Percentiles rank a stretch among this genome's conserved stretches.
Conservation (phyloP, 73 alveolate species). For the Uronychia setigera region DNA sequence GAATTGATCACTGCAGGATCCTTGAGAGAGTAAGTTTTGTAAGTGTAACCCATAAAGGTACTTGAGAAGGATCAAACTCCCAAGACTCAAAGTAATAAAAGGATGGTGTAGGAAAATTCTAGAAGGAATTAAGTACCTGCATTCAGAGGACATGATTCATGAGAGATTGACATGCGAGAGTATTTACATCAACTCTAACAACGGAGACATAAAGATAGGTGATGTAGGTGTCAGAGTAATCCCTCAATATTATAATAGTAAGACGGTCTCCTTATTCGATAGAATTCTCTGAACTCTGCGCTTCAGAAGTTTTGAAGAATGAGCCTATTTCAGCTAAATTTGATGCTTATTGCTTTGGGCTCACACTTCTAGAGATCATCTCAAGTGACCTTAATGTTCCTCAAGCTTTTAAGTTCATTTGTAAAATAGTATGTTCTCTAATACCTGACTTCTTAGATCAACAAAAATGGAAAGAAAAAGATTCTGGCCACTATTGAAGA, state of each 20-base stretch:
- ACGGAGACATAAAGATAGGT: conserved; percentile 82
- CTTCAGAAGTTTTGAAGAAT: conserved; percentile 4
- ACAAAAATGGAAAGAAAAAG: background rate
- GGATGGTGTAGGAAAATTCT: conserved; percentile 94
- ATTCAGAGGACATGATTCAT: conserved; percentile 62
- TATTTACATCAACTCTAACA: conserved; percentile 75
- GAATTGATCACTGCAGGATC: conserved; percentile 47
- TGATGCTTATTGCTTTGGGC: conserved; percentile 37
- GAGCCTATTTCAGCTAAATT: conserved; percentile 15
- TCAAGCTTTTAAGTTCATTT: conserved; percentile 16
- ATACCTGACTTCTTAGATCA: background rate
- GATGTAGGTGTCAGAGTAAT: conserved; percentile 68
- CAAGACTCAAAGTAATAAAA: conserved; percentile 84
- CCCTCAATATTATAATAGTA: conserved; percentile 34
- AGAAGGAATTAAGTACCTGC: conserved; percentile 91
- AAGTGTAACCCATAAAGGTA: conserved; percentile 48
- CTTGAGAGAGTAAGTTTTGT: conserved; percentile 36
- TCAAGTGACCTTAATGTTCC: conserved; percentile 19
- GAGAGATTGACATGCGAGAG: conserved; percentile 65
- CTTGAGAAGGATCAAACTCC: conserved; percentile 83
- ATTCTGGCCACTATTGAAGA: conserved; percentile 2
- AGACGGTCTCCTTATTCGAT: background rate
- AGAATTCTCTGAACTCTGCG: conserved; percentile 26
- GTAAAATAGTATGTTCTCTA: background rate
- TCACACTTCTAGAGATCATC: conserved; percentile 32